Evolutionary conservation across 208 protist species (phyloP).

Genomic region (Leptomonas pyrrhocoris): DNA sequence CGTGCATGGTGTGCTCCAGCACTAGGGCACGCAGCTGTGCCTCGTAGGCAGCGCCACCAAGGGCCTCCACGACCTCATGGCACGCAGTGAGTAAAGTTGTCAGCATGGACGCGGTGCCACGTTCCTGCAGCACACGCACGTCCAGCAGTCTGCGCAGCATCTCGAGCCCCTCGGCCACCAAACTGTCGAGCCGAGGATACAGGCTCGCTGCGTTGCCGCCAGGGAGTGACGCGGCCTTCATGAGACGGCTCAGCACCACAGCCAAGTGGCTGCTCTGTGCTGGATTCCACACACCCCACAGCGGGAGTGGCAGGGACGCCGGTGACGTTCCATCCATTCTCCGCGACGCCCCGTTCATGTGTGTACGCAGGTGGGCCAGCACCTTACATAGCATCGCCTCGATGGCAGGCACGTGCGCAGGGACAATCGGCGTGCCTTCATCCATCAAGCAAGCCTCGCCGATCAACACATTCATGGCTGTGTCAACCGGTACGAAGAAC

Average conservation of each 20-base stretch:
- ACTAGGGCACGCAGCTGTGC: slow-evolving; percentile 19
- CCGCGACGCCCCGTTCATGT: neutral
- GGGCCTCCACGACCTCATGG: slow-evolving; percentile 1
- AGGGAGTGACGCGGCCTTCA: neutral
- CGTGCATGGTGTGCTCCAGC: slow-evolving; percentile 23
- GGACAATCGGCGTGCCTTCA: slow-evolving; percentile 7
- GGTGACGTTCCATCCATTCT: neutral
- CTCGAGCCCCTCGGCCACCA: slow-evolving; percentile 18
- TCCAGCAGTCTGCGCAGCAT: slow-evolving; percentile 21
- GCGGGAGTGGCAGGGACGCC: neutral
- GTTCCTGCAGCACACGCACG: slow-evolving; percentile 13
- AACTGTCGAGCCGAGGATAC: slow-evolving; percentile 1
- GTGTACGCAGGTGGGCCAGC: slow-evolving; percentile 7
- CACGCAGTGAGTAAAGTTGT: slow-evolving; percentile 10
- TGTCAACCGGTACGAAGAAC: slow-evolving; percentile 10
- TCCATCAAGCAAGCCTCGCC: slow-evolving; percentile 21
- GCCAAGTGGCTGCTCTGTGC: slow-evolving; percentile 4
- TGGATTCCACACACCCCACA: slow-evolving; percentile 6
- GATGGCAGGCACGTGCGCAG: slow-evolving; percentile 22
- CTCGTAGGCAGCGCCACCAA: slow-evolving; percentile 18
- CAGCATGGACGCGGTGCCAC: slow-evolving; percentile 18
- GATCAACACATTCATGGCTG: slow-evolving; percentile 14
- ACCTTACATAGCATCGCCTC: slow-evolving; percentile 23
- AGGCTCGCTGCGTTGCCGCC: neutral
- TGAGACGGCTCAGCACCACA: neutral